Conservation (phyloP, 169 alveolate genomes). For the Miamiensis avidus region DNA sequence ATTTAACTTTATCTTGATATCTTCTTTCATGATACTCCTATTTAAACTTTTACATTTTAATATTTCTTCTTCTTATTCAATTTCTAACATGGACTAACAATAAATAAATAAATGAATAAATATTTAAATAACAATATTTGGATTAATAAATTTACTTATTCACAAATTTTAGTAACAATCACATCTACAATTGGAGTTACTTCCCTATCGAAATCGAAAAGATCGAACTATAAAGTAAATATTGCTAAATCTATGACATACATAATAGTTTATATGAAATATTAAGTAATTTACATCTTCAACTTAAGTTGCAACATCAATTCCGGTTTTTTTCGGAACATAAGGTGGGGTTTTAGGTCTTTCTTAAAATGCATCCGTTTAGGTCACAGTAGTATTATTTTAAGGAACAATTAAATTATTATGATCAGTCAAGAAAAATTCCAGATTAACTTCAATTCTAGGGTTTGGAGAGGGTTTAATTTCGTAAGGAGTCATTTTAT, state of each 20-base stretch:
- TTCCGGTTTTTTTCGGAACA: constrained; percentile 87
- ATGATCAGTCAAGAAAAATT: constrained; percentile 74
- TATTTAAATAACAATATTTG: no score
- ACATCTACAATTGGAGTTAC: constrained; percentile 87
- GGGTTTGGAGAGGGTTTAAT: constrained; percentile 80
- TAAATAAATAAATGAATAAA: no score
- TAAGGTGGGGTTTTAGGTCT: constrained; percentile 81
- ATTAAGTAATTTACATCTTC: constrained; percentile 57
- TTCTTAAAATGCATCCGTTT: constrained; percentile 78
- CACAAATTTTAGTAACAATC: constrained; percentile 74
- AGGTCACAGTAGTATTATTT: constrained; percentile 54
- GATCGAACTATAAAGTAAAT: constrained; percentile 43
- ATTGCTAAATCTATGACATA: no score
- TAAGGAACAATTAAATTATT: constrained; percentile 43
- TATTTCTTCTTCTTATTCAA: constrained; percentile 74
- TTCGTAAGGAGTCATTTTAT: constrained; percentile 65
- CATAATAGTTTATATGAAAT: no score
- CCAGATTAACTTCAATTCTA: constrained; percentile 74
- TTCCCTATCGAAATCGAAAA: constrained; percentile 82
- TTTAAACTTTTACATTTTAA: constrained; percentile 57
- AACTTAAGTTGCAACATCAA: constrained; percentile 83
- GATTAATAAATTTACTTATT: constrained; percentile 60
- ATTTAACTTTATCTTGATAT: constrained; percentile 39
- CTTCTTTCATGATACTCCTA: constrained; percentile 50
- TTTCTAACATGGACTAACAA: constrained; percentile 50